A percentile compares a stretch with the other conserved stretches of the same genome.
phyloP scores from a whole-genome alignment of 2,329 filamentous ascomycete species.

The Aspergillus neoniger region DNA sequence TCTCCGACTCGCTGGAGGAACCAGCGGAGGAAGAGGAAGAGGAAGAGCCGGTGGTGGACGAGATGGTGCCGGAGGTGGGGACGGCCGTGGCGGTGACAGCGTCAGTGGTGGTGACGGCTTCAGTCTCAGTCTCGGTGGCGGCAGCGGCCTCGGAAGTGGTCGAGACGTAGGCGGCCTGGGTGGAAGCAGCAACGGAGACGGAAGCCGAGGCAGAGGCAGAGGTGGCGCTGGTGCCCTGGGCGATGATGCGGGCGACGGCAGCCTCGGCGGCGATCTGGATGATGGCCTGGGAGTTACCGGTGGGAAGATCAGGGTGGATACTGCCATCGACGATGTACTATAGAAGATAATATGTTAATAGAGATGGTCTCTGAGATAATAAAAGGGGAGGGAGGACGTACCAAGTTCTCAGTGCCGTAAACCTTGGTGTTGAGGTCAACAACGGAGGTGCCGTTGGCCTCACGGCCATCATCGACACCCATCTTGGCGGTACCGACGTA shows the following conservation, averaged over 20 bases:
- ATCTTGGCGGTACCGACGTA: slow-evolving; percentile 61
- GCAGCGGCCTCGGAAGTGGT: background rate
- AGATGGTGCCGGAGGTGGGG: background rate
- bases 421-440: slow-evolving; percentile 66
- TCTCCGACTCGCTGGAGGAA: background rate
- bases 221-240: slow-evolving; percentile 28
- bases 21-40: background rate
- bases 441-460: slow-evolving; percentile 56
- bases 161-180: background rate
- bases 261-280: slow-evolving; percentile 66
- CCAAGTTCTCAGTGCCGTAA: slow-evolving; percentile 67
- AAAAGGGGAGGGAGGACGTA: slow-evolving; percentile 8
- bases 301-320: slow-evolving; percentile 68
- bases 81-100: background rate
- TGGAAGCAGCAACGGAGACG: slow-evolving; percentile 2
- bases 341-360: background rate
- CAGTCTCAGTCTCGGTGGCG: background rate
- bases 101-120: background rate
- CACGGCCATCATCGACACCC: slow-evolving; percentile 58
- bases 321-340: slow-evolving; percentile 66
- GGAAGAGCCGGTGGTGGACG: background rate
- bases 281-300: slow-evolving; percentile 66
- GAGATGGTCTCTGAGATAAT: background rate
- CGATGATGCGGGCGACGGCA: slow-evolving; percentile 56
- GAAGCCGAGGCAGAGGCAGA: background rate